Percentiles rank a stretch among this genome's conserved stretches.
Conservation (phyloP, 2,329 filamentous ascomycete genomes). For the Hypomyces rosellus region DNA sequence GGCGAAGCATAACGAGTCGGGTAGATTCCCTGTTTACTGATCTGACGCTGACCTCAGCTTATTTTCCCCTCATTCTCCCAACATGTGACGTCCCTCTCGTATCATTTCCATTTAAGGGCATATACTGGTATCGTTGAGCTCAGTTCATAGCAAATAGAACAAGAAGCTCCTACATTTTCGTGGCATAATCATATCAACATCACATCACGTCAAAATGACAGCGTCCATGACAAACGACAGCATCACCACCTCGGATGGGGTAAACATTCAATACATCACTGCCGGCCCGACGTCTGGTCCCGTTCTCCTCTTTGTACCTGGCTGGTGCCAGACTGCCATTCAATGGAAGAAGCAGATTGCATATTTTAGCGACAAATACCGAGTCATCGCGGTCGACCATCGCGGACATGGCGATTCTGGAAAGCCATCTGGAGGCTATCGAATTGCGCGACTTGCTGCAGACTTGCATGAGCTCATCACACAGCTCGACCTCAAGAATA, state of each 20-base stretch:
- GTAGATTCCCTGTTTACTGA: too few relatives aligned
- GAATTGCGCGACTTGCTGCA: constrained; percentile 22
- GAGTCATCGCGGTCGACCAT: constrained; percentile 26
- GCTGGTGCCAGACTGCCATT: constrained; percentile 26
- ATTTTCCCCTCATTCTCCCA: too few relatives aligned
- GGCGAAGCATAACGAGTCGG: too few relatives aligned
- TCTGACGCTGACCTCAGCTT: too few relatives aligned
- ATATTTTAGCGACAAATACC: constrained; percentile 23
- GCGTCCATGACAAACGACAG: neutral
- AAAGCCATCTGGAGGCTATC: constrained; percentile 24
- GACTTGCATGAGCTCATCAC: constrained; percentile 23
- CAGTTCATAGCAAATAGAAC: too few relatives aligned
- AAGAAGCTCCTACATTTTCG: too few relatives aligned
- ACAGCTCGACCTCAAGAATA: constrained; percentile 23
- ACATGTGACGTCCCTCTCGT: too few relatives aligned
- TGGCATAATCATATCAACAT: too few relatives aligned
- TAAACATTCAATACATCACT: constrained; percentile 15
- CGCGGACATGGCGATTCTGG: constrained; percentile 30
- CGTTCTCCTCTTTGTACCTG: constrained; percentile 25
- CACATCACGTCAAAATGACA: too few relatives aligned
- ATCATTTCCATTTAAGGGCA: too few relatives aligned
- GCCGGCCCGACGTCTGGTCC: constrained; percentile 16
- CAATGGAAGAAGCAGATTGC: constrained; percentile 26
- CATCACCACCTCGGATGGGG: constrained; percentile 5
- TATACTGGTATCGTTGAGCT: too few relatives aligned